A percentile compares a stretch with the other conserved stretches of the same genome.
Conservation (phyloP, 2,329 filamentous ascomycete species). For the Leptographium procerum region DNA sequence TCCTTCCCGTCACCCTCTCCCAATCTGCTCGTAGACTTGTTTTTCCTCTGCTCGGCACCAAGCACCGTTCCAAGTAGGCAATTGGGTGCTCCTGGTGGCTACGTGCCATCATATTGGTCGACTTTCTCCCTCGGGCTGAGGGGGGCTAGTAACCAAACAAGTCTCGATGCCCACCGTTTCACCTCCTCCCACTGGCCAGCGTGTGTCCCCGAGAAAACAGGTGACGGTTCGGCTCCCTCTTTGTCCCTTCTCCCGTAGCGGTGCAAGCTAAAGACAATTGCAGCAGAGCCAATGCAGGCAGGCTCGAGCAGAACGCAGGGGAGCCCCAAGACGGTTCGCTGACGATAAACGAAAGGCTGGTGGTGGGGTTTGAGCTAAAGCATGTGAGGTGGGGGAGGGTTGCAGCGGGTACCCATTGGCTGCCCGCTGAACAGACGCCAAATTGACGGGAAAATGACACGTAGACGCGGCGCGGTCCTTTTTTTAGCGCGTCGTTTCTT, state of each 20-base stretch:
- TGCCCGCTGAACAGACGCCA: constrained; percentile 10
- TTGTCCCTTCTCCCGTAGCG: background rate
- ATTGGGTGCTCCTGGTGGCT: background rate
- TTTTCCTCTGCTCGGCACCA: background rate
- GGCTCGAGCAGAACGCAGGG: constrained; percentile 6
- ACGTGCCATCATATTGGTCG: background rate
- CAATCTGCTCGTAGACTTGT: background rate
- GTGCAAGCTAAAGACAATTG: background rate
- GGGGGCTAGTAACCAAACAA: background rate
- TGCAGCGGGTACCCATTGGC: constrained; percentile 6
- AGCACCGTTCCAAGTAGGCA: background rate
- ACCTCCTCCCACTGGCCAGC: constrained; percentile 7
- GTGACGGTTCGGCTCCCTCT: background rate
- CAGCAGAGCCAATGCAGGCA: background rate
- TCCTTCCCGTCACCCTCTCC: background rate
- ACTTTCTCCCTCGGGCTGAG: background rate
- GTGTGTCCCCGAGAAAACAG: background rate
- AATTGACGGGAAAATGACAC: constrained; percentile 16
- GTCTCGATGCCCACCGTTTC: constrained; percentile 9
- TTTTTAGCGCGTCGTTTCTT: constrained; percentile 4
- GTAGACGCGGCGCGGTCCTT: constrained; percentile 12
- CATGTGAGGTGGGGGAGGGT: constrained; percentile 3
- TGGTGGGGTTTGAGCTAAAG: background rate
- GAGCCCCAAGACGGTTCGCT: constrained; percentile 16
- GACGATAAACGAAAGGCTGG: constrained; percentile 14